These are phyloP conservation scores for Scheffersomyces segobiensis DNA, from an alignment of 1,139 yeast genomes.

Conservation along the genomic window DNA sequence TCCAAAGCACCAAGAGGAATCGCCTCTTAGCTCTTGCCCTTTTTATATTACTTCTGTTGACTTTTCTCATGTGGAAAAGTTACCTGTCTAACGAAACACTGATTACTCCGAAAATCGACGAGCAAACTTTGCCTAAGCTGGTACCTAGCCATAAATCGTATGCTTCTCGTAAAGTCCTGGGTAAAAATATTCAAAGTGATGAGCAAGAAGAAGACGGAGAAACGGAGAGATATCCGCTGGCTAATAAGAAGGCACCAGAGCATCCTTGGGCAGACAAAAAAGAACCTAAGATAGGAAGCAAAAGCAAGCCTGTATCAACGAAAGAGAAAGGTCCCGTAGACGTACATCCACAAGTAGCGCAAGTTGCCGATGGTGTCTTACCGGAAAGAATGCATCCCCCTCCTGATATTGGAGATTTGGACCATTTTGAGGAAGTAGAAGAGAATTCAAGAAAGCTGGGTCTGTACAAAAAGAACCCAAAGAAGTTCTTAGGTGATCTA, in stretches of 20 bases:
- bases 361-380: not conserved
- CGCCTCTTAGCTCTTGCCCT: not conserved
- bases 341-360: not conserved
- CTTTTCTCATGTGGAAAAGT: not conserved
- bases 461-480: slow-evolving; percentile 11
- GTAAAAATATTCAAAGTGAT: not conserved
- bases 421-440: not conserved
- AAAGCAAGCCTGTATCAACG: not conserved
- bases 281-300: not conserved
- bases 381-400: not conserved
- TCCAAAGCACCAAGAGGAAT: not conserved
- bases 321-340: not conserved
- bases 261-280: not conserved
- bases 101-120: not conserved
- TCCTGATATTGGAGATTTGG: not conserved
- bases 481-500: slow-evolving; percentile 25
- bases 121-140: not conserved
- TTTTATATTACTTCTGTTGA: not conserved
- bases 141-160: not conserved
- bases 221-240: not conserved
- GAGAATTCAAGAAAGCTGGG: not conserved
- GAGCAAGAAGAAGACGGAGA: not conserved
- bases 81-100: not conserved
- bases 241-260: not conserved
- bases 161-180: not conserved